Percentiles rank a stretch among this genome's conserved stretches.
These are phyloP conservation scores for Penicillium psychrosexuale DNA, from an alignment of 2,329 filamentous ascomycete species.

Conservation along the genomic window DNA sequence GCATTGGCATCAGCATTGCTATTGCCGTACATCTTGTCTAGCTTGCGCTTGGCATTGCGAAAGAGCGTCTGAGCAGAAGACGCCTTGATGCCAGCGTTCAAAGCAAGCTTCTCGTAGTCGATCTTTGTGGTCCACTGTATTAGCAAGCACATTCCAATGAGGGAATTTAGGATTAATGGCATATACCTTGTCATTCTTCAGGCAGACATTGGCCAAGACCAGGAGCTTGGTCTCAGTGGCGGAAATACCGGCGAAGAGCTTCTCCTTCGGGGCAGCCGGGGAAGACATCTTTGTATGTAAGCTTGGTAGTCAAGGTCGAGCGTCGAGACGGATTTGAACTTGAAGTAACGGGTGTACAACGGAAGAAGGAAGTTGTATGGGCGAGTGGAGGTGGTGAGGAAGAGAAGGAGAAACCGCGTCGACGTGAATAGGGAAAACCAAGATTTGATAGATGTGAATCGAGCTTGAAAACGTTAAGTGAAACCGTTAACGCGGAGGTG, in stretches of 20 bases:
- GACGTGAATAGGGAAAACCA: not conserved
- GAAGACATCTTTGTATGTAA: not conserved
- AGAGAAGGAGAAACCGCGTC: no score
- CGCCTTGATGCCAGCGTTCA: not conserved
- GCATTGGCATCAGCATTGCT: no score
- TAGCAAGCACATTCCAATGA: not conserved
- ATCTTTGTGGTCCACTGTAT: not conserved
- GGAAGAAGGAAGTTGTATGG: not conserved
- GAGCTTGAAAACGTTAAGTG: not conserved
- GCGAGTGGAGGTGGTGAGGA: no score
- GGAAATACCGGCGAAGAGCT: not conserved
- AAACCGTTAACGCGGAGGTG: not conserved
- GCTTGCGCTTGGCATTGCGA: not conserved
- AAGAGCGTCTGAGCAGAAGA: not conserved
- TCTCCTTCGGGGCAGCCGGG: not conserved
- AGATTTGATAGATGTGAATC: not conserved
- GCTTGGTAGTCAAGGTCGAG: not conserved
- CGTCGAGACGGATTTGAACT: not conserved
- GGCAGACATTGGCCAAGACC: not conserved
- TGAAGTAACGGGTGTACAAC: not conserved
- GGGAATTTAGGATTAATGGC: not conserved
- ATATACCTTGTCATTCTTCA: conserved; percentile 1
- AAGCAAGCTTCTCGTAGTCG: conserved; percentile 1
- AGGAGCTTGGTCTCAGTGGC: conserved; percentile 1
- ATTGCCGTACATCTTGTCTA: not conserved